phyloP scores from a whole-genome alignment of 768 basidiomycete genomes.

The Lyophyllum semitale region DNA sequence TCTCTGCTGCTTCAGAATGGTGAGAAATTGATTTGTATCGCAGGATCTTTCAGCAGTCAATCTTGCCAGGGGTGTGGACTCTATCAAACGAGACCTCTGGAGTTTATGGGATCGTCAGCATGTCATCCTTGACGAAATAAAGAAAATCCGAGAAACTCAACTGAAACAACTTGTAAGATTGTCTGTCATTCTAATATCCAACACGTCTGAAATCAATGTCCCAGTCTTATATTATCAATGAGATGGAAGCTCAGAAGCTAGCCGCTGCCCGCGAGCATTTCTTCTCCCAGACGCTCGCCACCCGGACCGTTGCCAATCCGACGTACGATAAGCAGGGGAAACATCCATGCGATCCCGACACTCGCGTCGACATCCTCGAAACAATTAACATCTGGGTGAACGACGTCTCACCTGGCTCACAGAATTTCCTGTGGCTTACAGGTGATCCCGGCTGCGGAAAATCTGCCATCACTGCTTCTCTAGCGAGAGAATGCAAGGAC shows the following conservation, averaged over 20 bases:
- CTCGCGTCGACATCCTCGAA: constrained; percentile 3
- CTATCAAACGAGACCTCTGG: constrained; percentile 5
- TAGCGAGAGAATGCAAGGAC: too few species aligned
- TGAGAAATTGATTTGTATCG: constrained; percentile 13
- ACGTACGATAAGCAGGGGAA: constrained; percentile 3
- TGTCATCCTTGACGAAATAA: neutral
- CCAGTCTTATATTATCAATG: neutral
- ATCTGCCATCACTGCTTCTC: constrained; percentile 8
- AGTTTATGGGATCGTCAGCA: neutral
- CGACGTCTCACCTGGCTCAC: neutral
- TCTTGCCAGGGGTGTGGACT: constrained; percentile 11
- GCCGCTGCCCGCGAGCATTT: neutral
- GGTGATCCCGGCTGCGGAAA: too few species aligned
- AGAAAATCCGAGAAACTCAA: constrained; percentile 2
- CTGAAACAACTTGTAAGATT: constrained; percentile 1
- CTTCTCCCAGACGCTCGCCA: neutral
- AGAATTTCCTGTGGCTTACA: constrained; percentile 11
- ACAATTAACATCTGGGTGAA: constrained; percentile 4
- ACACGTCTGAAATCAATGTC: too few species aligned
- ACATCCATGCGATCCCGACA: too few species aligned
- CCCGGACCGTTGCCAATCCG: neutral
- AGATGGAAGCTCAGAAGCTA: too few species aligned
- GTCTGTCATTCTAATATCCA: too few species aligned
- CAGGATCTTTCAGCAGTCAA: too few species aligned
- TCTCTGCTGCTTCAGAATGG: neutral